phyloP scores from a whole-genome alignment of 2,329 filamentous ascomycete genomes.

The Dactylella cylindrospora region DNA sequence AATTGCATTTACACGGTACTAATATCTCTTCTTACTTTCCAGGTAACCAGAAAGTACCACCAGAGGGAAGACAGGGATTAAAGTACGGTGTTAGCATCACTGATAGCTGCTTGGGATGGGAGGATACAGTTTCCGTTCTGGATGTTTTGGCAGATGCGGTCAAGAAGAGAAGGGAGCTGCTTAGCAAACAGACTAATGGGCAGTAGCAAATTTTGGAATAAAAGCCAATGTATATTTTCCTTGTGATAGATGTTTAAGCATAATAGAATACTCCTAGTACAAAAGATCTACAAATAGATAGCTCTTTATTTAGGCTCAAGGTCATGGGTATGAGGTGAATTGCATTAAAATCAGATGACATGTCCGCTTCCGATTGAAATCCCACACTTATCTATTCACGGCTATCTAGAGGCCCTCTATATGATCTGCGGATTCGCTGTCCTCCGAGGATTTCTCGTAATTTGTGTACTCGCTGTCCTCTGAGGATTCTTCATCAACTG shows the following conservation, averaged over 20 bases:
- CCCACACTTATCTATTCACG: no score
- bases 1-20: neutral
- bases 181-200: slow-evolving; percentile 43
- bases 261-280: no score
- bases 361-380: no score
- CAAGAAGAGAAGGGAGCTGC: slow-evolving; percentile 65
- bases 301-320: no score
- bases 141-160: slow-evolving; percentile 85
- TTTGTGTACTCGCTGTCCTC: no score
- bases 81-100: slow-evolving; percentile 93
- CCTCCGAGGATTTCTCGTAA: no score
- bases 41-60: slow-evolving; percentile 80
- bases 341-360: no score
- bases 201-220: slow-evolving; percentile 3
- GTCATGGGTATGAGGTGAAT: no score
- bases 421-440: no score
- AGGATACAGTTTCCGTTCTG: slow-evolving; percentile 59
- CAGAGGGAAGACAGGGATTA: slow-evolving; percentile 73
- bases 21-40: slow-evolving; percentile 1
- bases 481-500: no score
- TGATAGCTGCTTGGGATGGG: slow-evolving; percentile 92
- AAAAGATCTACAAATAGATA: no score
- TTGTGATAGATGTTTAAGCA: neutral
- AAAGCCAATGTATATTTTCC: neutral
- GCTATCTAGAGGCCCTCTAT: no score